Evolutionary conservation across 176 grass and related monocot genomes (phyloP).

Genomic region (Musa schizocarpa): DNA sequence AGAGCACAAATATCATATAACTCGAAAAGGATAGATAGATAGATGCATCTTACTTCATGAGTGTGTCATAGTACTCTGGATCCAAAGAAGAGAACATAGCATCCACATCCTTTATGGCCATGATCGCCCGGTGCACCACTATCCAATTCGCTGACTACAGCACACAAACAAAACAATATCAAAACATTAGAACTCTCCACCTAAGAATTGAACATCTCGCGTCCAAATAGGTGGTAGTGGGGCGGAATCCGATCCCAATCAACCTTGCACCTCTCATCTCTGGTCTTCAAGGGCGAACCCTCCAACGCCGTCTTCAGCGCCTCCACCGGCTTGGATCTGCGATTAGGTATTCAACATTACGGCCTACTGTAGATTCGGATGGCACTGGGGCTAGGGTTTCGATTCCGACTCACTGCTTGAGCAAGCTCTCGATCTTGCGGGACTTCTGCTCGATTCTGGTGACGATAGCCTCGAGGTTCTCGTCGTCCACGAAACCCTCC

Average conservation of each 20-base stretch:
- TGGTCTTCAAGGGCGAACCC: constrained; percentile 81
- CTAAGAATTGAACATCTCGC: neutral
- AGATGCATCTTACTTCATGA: constrained; percentile 71
- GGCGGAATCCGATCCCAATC: neutral
- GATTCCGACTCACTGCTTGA: constrained; percentile 57
- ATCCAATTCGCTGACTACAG: constrained; percentile 89
- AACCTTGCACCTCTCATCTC: constrained; percentile 98
- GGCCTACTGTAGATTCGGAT: neutral
- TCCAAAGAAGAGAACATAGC: constrained; percentile 85
- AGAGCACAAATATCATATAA: neutral
- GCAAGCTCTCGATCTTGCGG: constrained; percentile 89
- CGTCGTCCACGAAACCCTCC: constrained; percentile 53
- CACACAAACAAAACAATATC: neutral
- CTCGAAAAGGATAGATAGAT: neutral
- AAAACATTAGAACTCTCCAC: neutral
- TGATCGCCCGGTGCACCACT: constrained; percentile 90
- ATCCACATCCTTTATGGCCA: constrained; percentile 95
- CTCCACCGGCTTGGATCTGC: constrained; percentile 91
- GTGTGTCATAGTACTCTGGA: constrained; percentile 94
- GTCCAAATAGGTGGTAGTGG: neutral
- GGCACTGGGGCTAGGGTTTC: neutral
- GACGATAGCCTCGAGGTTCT: constrained; percentile 89
- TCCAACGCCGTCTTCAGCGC: constrained; percentile 86
- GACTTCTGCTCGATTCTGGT: constrained; percentile 90
- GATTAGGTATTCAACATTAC: neutral